Evolutionary conservation across 2,329 filamentous ascomycete genomes (phyloP), one percentile per base, ranked within the genome.

Genomic region (Penicillium polonicum): DNA sequence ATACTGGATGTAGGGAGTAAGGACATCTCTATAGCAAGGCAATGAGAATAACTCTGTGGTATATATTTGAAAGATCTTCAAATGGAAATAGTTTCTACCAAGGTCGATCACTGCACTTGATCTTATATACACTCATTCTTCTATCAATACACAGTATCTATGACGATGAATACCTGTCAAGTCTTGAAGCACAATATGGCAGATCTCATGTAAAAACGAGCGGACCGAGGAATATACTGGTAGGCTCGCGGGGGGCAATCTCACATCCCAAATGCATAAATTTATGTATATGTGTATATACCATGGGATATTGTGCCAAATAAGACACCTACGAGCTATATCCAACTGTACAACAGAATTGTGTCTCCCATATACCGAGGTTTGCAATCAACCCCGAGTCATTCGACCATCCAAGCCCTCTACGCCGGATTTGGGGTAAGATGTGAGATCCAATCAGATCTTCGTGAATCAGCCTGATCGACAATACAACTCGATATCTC

Each of bases 341-440:
- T 45, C 7, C 17, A 4, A n/a, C 23, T 27, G 8, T 27, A 8
- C 17, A 29, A 15, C 25, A 19, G 43, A 13, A n/a, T 19, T 3
- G 12, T 31, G 10, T 19, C n/a, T 29, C 27, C n/a, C 19, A 12
- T 45, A 21, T 45, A 41, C 63, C 63, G 60, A 65, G 63, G 63
- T 56, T 50, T 56, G 36, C 39, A 55, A 57, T 51, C 39, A 44
- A 44, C n/a, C 19, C 23, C 15, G 48, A 21, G 52, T 52, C 46
- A 56, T 52, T 56, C 41, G 48, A 51, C 38, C 35, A 23, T 33
- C 13, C 27, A 33, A 19, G 21, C 19, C 43, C 19, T 17, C 29
- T 35, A 10, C 17, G 17, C 43, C 38, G 38, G 21, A 7, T 27
- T 19, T 38, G 19, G 25, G 15, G 15, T 7, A 9, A 6, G 9